A percentile compares a stretch with the other conserved stretches of the same genome.
These are phyloP conservation scores for Aspergillus ellipticus DNA, from an alignment of 495 filamentous ascomycete genomes.

Conservation along the genomic window DNA sequence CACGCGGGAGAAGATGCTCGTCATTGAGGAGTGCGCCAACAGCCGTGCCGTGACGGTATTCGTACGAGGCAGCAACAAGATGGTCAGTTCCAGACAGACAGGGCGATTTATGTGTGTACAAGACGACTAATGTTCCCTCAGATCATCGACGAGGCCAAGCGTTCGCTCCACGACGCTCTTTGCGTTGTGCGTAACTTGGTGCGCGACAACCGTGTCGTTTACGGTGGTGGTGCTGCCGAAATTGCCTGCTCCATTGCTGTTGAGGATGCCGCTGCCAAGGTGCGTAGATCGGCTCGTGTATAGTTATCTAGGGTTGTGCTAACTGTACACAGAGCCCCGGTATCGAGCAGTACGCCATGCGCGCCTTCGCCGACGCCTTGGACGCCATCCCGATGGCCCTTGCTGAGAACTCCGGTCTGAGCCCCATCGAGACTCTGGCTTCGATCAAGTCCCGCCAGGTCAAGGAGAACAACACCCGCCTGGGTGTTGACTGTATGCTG, in stretches of 20 bases:
- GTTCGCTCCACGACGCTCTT: constrained; percentile 93
- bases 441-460: constrained; percentile 94
- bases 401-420: constrained; percentile 93
- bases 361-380: constrained; percentile 92
- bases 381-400: constrained; percentile 95
- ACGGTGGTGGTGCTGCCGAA: constrained; percentile 94
- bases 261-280: constrained; percentile 89
- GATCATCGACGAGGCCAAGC: constrained; percentile 99
- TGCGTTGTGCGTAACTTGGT: constrained; percentile 98
- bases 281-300: constrained; percentile 23
- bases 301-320: neutral
- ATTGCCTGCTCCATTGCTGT: constrained; percentile 97
- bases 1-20: constrained; percentile 97
- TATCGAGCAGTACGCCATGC: constrained; percentile 97
- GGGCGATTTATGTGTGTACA: constrained; percentile 3
- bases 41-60: constrained; percentile 94
- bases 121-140: constrained; percentile 35
- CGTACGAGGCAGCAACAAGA: constrained; percentile 97
- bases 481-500: constrained; percentile 98
- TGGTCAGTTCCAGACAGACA: constrained; percentile 64
- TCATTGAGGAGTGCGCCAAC: constrained; percentile 99
- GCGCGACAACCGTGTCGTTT: constrained; percentile 95
- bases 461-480: constrained; percentile 75
- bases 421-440: constrained; percentile 91
- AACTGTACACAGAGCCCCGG: constrained; percentile 64